phyloP scores from a whole-genome alignment of 2,329 filamentous ascomycete genomes.

The Aspergillus pseudonomiae region DNA sequence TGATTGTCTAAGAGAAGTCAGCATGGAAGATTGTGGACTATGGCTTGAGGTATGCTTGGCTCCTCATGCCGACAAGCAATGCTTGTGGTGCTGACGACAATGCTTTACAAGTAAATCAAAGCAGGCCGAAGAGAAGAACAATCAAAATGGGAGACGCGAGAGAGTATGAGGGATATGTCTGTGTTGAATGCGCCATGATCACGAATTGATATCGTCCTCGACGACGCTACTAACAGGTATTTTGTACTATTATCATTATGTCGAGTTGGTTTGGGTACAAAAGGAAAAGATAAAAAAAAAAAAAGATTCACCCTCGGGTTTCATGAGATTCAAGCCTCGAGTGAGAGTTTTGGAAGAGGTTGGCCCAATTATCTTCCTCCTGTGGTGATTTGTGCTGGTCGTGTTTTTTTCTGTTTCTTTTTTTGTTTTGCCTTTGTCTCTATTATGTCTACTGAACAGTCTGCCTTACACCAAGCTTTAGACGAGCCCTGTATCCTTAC shows the following conservation, averaged over 20 bases:
- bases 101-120: neutral
- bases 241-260: constrained; percentile 28
- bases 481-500: constrained; percentile 16
- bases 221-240: constrained; percentile 15
- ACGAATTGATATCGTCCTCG: constrained; percentile 25
- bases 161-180: constrained; percentile 11
- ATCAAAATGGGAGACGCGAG: constrained; percentile 10
- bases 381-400: constrained; percentile 10
- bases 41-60: neutral
- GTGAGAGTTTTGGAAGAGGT: constrained; percentile 1
- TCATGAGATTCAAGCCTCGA: neutral
- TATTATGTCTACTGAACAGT: constrained; percentile 10
- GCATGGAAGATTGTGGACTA: neutral
- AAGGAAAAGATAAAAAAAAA: neutral
- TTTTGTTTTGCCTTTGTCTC: constrained; percentile 3
- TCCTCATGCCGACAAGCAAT: neutral
- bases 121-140: neutral
- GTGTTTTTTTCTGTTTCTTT: constrained; percentile 7
- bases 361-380: constrained; percentile 3
- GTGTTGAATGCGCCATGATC: constrained; percentile 25
- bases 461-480: constrained; percentile 8
- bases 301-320: neutral
- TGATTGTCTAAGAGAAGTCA: constrained; percentile 73
- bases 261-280: constrained; percentile 11
- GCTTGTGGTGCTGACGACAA: neutral